These are phyloP conservation scores for Mycena metata DNA, from an alignment of 768 basidiomycete species.

Conservation along the genomic window DNA sequence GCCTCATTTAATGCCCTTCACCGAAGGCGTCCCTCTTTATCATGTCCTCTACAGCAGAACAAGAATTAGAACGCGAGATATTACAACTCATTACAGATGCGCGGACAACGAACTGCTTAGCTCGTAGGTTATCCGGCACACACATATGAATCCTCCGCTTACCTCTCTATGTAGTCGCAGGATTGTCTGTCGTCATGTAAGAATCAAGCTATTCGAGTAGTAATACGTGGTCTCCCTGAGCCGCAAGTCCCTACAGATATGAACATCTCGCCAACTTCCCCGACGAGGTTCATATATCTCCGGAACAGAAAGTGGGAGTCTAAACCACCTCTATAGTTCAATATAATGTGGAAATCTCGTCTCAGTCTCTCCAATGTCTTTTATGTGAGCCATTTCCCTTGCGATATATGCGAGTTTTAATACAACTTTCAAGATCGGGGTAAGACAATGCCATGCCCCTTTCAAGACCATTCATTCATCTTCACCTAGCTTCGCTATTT, in stretches of 20 bases:
- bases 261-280: conserved; percentile 26
- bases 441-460: background rate
- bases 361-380: conserved; percentile 11
- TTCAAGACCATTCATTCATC: background rate
- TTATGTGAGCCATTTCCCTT: conserved; percentile 9
- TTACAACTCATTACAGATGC: conserved; percentile 13
- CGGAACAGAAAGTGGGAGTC: background rate
- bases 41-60: too few species aligned
- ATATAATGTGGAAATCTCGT: conserved; percentile 25
- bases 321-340: background rate
- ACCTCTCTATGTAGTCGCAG: conserved; percentile 5
- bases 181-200: conserved; percentile 18
- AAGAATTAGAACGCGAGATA: conserved; percentile 14
- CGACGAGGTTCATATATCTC: conserved; percentile 16
- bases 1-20: too few species aligned
- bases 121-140: background rate
- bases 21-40: too few species aligned
- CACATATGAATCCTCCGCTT: background rate
- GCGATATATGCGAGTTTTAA: too few species aligned
- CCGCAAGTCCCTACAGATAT: conserved; percentile 4
- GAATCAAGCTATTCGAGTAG: background rate
- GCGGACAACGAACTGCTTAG: conserved; percentile 23
- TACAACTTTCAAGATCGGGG: conserved; percentile 14
- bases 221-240: background rate
- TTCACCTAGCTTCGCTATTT: conserved; percentile 27